Percentiles rank a stretch among this genome's conserved stretches.
phyloP scores from a whole-genome alignment of 768 basidiomycete genomes.

The Holtermannia corniformis region DNA sequence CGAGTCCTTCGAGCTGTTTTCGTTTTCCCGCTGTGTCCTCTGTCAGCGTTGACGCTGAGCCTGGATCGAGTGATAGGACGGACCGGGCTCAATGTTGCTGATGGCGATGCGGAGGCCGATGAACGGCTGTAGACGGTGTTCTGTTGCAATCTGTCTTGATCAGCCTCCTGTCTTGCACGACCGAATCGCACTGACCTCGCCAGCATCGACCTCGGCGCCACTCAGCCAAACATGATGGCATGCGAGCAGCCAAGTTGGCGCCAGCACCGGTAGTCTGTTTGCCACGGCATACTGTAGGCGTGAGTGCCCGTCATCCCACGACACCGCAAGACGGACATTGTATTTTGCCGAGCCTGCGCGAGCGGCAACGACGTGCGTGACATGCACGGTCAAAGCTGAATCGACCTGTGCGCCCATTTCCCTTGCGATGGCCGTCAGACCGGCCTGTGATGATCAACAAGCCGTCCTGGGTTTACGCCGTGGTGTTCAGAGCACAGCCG shows the following conservation, averaged over 20 bases:
- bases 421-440: slow-evolving; percentile 62
- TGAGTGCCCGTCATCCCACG: slow-evolving; percentile 1
- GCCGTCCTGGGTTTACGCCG: too few species aligned
- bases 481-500: too few species aligned
- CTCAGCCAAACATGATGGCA: slow-evolving; percentile 63
- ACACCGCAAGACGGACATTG: slow-evolving; percentile 54
- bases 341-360: slow-evolving; percentile 80
- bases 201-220: slow-evolving; percentile 67
- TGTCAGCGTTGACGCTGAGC: background rate
- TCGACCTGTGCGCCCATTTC: slow-evolving; percentile 68
- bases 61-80: slow-evolving; percentile 9
- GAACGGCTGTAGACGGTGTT: slow-evolving; percentile 65
- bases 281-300: slow-evolving; percentile 64
- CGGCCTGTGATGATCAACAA: slow-evolving; percentile 47
- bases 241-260: slow-evolving; percentile 65
- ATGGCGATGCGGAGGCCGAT: slow-evolving; percentile 58
- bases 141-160: slow-evolving; percentile 49
- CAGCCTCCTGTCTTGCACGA: background rate
- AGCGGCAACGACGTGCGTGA: slow-evolving; percentile 80
- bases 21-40: slow-evolving; percentile 46
- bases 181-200: slow-evolving; percentile 47
- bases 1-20: slow-evolving; percentile 54
- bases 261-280: slow-evolving; percentile 67
- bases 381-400: slow-evolving; percentile 66
- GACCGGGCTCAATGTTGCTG: slow-evolving; percentile 61